Evolutionary conservation across 108 stramenopile genomes (phyloP), one percentile per base, ranked within the genome.

Genomic region (Discostella stelligeroides): DNA sequence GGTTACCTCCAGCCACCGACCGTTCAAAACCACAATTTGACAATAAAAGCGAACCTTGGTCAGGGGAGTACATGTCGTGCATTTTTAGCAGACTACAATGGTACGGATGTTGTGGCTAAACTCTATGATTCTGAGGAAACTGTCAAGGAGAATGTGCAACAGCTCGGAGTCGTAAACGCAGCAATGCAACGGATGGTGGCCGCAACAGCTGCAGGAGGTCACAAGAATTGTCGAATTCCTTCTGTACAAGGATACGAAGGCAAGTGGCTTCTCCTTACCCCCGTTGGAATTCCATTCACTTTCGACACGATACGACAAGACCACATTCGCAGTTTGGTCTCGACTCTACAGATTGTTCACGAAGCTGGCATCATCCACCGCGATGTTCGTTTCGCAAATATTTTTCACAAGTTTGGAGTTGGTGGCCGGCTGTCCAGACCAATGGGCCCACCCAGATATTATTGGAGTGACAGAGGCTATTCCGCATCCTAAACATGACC

Each of bases 41-140:
- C 51, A 53, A 53, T 53, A 53, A 53, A 53, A 53, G 51, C 51
- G 24, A 53, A 23, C 51, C 51, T 53, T 53, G 51, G 51, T 53
- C 51, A 53, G 21, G 51, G 51, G 23, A 53, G 21, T 20, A 53
- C 51, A 53, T 53, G 51, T 53, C 51, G 51, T 53, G 51, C 51
- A 20, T 53, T 53, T 53, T 53, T 53, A 23, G 51, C 51, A 24
- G 51, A 53, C 51, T 53, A 53, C 51, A 53, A 13, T 53, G 51
- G 51, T 53, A 53, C 24, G 51, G 51, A 53, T 53, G 51, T 53
- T 23, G 51, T 53, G 51, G 51, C 51, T 53, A 53, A 53, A 53
- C 51, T 53, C 1, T 53, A 53, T 53, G 51, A 53, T 53, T 53
- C 23, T 25, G 51, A 53, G 7, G 51, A 53, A 23, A 53, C 51